Percentiles rank a stretch among this genome's conserved stretches.
These are phyloP conservation scores for Amyloporia xantha DNA, from an alignment of 768 basidiomycete genomes.

Conservation along the genomic window DNA sequence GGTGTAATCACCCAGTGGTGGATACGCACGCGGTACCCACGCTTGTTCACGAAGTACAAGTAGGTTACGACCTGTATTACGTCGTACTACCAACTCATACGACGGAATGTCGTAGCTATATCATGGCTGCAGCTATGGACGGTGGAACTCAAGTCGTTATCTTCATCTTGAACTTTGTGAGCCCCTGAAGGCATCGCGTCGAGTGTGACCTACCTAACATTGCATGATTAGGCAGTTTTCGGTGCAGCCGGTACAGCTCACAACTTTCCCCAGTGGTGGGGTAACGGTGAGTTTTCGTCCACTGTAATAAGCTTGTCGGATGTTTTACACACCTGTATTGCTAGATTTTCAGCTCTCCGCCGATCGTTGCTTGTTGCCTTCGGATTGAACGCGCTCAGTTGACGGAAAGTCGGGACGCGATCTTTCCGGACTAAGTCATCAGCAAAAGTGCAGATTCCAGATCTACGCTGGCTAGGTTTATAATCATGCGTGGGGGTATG, in stretches of 20 bases:
- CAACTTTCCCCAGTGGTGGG: conserved; percentile 22
- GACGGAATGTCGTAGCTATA: conserved; percentile 24
- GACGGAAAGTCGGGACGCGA: too few species aligned
- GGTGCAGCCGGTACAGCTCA: conserved; percentile 22
- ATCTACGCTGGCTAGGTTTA: too few species aligned
- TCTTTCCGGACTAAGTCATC: too few species aligned
- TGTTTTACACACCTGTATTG: too few species aligned
- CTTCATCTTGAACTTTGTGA: conserved; percentile 29
- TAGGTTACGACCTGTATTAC: not conserved
- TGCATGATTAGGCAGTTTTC: conserved; percentile 22
- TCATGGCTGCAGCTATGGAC: conserved; percentile 34
- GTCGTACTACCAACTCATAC: too few species aligned
- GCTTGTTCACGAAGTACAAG: conserved; percentile 28
- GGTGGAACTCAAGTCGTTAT: conserved; percentile 33
- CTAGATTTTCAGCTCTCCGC: conserved; percentile 14
- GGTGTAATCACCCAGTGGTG: conserved; percentile 44
- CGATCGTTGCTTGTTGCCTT: conserved; percentile 16
- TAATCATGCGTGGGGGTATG: too few species aligned
- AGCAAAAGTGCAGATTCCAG: too few species aligned
- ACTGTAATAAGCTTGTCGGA: too few species aligned
- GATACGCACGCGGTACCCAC: conserved; percentile 30
- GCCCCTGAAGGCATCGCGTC: conserved; percentile 13
- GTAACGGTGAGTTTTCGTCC: conserved; percentile 18
- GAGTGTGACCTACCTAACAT: too few species aligned
- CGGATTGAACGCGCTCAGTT: too few species aligned